Conservation (phyloP, 768 basidiomycete genomes). For the Gautieria morchelliformis region DNA sequence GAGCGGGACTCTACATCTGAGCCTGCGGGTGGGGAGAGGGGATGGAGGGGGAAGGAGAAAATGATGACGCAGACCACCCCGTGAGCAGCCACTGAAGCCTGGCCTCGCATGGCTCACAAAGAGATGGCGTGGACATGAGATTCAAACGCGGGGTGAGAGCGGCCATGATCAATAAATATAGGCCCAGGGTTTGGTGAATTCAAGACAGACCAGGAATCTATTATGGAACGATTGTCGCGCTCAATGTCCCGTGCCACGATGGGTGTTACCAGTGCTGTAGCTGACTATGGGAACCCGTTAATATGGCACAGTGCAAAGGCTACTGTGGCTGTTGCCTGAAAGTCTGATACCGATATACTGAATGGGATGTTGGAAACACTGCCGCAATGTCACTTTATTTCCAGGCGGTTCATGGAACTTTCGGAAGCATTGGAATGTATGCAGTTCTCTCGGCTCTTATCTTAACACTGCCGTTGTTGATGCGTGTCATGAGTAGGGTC, state of each 20-base stretch:
- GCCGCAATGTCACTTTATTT: constrained; percentile 67
- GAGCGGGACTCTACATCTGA: too few relatives aligned
- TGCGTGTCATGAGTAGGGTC: neutral
- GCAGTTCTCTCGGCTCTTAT: constrained; percentile 18
- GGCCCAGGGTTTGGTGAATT: constrained; percentile 79
- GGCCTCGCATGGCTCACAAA: constrained; percentile 93
- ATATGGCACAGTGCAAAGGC: constrained; percentile 83
- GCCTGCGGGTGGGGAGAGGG: too few relatives aligned
- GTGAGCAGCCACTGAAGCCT: constrained; percentile 88
- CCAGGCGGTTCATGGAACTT: constrained; percentile 75
- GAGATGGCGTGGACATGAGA: constrained; percentile 86
- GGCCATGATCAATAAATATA: constrained; percentile 57
- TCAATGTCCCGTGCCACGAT: constrained; percentile 22
- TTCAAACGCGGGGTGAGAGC: constrained; percentile 74
- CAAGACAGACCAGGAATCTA: constrained; percentile 73
- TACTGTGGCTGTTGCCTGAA: constrained; percentile 65
- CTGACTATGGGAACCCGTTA: constrained; percentile 77
- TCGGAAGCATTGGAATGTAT: constrained; percentile 75
- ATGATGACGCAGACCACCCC: too few relatives aligned
- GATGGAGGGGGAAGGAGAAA: too few relatives aligned
- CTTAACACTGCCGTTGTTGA: neutral
- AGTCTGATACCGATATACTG: constrained; percentile 68
- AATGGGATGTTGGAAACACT: constrained; percentile 52
- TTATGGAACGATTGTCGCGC: constrained; percentile 77
- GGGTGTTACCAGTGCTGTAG: constrained; percentile 51